A percentile compares a stretch with the other conserved stretches of the same genome.
phyloP scores from a whole-genome alignment of 139 green algal genomes.

The Chloropicon primus region DNA sequence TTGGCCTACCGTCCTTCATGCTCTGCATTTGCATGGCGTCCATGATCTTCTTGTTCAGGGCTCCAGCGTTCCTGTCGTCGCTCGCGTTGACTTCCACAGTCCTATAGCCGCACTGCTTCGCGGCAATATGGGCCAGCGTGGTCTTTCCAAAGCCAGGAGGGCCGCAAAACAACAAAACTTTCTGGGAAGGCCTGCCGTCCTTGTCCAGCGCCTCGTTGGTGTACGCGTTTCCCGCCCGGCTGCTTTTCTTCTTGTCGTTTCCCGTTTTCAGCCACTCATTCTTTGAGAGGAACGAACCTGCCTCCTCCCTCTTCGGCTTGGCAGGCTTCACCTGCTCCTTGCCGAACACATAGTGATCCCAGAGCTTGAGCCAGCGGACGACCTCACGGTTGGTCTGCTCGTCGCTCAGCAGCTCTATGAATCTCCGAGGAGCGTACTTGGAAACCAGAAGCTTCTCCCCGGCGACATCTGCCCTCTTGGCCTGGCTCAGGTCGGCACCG shows the following conservation, averaged over 20 bases:
- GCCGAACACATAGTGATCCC: slow-evolving; percentile 58
- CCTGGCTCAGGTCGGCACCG: not conserved
- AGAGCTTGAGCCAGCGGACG: slow-evolving; percentile 65
- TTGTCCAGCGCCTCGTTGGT: not conserved
- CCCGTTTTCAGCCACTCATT: not conserved
- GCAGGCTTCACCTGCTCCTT: not conserved
- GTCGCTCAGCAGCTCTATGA: slow-evolving; percentile 73
- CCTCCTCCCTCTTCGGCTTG: not conserved
- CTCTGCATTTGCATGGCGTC: slow-evolving; percentile 60
- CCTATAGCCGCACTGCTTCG: slow-evolving; percentile 84
- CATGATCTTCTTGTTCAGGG: slow-evolving; percentile 42
- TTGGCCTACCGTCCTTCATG: slow-evolving; percentile 47
- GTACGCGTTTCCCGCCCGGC: too few species aligned
- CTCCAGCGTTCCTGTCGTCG: slow-evolving; percentile 64
- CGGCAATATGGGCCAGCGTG: slow-evolving; percentile 84
- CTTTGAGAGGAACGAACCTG: not conserved
- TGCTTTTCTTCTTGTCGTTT: not conserved
- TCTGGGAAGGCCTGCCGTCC: slow-evolving; percentile 25
- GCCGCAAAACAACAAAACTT: slow-evolving; percentile 34
- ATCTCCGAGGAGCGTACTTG: slow-evolving; percentile 67
- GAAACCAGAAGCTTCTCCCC: slow-evolving; percentile 66
- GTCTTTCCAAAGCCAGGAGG: slow-evolving; percentile 87
- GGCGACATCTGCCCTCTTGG: not conserved
- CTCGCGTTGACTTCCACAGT: slow-evolving; percentile 88
- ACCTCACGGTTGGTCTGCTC: slow-evolving; percentile 73